Percentiles rank a stretch among this genome's conserved stretches.
phyloP scores from a whole-genome alignment of 768 basidiomycete genomes.

The Tricholoma saponaceum region DNA sequence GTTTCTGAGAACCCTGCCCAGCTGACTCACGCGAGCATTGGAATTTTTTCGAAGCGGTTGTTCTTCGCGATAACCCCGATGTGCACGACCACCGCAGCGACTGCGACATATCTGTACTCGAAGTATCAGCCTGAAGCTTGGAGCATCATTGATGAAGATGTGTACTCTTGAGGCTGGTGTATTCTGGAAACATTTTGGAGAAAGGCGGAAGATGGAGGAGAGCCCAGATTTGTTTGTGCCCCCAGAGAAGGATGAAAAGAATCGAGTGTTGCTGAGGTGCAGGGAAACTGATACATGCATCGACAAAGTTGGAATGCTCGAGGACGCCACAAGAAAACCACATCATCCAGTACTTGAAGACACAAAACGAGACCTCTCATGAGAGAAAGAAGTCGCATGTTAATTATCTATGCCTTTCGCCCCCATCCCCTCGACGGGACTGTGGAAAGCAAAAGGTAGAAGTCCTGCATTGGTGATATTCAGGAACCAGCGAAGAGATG shows the following conservation, averaged over 20 bases:
- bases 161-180: constrained; percentile 10
- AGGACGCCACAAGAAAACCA: not conserved
- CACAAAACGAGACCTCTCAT: constrained; percentile 6
- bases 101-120: constrained; percentile 39
- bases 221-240: not conserved
- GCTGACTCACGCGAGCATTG: constrained; percentile 58
- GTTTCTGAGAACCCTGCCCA: too few species aligned
- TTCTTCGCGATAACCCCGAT: constrained; percentile 28
- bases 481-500: constrained; percentile 19
- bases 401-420: constrained; percentile 6
- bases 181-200: not conserved
- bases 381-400: constrained; percentile 11
- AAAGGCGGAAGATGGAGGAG: not conserved
- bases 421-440: constrained; percentile 13
- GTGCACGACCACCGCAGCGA: constrained; percentile 41
- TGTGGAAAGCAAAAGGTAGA: constrained; percentile 10
- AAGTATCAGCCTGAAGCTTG: not conserved
- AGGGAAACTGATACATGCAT: constrained; percentile 16
- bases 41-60: constrained; percentile 27
- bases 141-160: not conserved
- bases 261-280: constrained; percentile 6
- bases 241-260: not conserved
- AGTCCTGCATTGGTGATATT: constrained; percentile 17
- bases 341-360: constrained; percentile 7
- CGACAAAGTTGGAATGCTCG: constrained; percentile 1